Conservation (phyloP, 495 filamentous ascomycete genomes). For the Annulohypoxylon bovei region DNA sequence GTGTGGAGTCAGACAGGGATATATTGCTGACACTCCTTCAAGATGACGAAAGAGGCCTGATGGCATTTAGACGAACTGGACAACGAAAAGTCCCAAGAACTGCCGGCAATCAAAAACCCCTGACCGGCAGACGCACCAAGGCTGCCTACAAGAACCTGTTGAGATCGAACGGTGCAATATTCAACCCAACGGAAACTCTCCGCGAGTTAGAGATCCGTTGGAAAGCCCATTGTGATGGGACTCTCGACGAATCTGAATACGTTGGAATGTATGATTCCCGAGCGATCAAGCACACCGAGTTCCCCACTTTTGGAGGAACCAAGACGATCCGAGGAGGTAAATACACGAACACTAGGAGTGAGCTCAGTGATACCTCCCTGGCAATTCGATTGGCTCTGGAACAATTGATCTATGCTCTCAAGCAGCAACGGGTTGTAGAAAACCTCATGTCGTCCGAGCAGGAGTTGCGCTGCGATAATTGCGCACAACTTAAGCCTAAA, state of each 20-base stretch:
- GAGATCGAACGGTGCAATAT: background rate
- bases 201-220: background rate
- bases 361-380: slow-evolving; percentile 16
- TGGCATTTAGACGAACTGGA: background rate
- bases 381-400: slow-evolving; percentile 11
- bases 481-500: slow-evolving; percentile 23
- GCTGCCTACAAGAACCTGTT: background rate
- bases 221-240: background rate
- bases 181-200: background rate
- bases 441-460: background rate
- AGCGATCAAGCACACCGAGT: background rate
- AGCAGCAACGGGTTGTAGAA: slow-evolving; percentile 13
- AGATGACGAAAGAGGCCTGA: background rate
- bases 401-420: slow-evolving; percentile 4
- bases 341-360: slow-evolving; percentile 22
- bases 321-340: slow-evolving; percentile 16
- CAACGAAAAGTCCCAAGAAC: too few species aligned
- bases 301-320: background rate
- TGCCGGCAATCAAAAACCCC: background rate
- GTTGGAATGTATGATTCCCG: background rate
- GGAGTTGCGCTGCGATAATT: slow-evolving; percentile 44
- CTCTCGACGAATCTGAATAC: background rate
- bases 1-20: background rate
- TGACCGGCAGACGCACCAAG: background rate
- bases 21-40: slow-evolving; percentile 6